Base-by-base conservation (phyloP, 345 rosid genomes). In the Salix dunnii region DNA sequence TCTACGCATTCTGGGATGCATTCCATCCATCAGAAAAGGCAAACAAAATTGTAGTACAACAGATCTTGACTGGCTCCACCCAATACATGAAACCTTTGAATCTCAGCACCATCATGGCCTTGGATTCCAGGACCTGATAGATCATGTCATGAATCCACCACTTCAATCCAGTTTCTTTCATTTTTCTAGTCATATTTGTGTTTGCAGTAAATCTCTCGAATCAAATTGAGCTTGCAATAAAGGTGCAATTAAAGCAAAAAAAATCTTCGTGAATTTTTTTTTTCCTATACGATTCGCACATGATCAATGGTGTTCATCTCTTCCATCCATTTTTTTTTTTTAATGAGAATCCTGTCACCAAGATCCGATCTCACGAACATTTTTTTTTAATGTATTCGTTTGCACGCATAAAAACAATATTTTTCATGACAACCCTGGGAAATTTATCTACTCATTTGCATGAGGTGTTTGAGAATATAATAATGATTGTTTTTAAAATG, bases 1-100 rank as follows among this genome's bases (percentile, higher is more conserved):
- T 71, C 4, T 75, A 67, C 72, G 73, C 70, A 3, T 76, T 80
- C 33, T 80, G 83, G 83, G 79, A 80, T 67, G 51, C 83, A 11
- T 93, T 93, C 82, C 97, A 91, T 74, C 97, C 98, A 65, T 89
- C 98, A 8, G 91, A 93, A 72, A 90, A 80, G 87, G 98, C 92
- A 14, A 88, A 85, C 84, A 83, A 88, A 27, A 35, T 91, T 71
- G 84, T 93, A 13, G 97, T 86, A 20, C 73, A 79, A 71, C 85
- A 76, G 27, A 88, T 91, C 13, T 73, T 91, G 74, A 80, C 46
- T 12, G 93, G 92, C 49, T 84, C 92, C 40, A 61, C 78, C 65
- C 46, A 78, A 68, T 89, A 89, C 83, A 93, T 93, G 98, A 13
- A 61, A 74, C 96, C 97, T 3, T 87, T 93, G 93, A 93, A 93